Evolutionary conservation across 495 filamentous ascomycete genomes (phyloP).

Genomic region (Cercophora newfieldiana): DNA sequence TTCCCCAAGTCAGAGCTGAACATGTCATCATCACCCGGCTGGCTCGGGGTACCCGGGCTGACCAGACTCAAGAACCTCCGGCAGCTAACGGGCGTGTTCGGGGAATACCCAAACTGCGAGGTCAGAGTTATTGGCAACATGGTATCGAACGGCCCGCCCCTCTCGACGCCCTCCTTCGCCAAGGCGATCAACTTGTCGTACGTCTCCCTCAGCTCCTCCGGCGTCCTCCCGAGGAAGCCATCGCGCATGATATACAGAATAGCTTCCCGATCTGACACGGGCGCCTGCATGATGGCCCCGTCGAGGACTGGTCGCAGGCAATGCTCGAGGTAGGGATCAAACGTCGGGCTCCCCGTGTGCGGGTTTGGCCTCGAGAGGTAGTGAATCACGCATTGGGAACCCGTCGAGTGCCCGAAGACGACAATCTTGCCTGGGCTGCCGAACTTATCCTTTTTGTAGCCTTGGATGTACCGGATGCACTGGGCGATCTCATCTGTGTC

Average conservation of each 20-base stretch:
- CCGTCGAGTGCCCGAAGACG: slow-evolving; percentile 72
- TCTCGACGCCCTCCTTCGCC: slow-evolving; percentile 45
- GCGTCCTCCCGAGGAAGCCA: slow-evolving; percentile 22
- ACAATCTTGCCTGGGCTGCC: slow-evolving; percentile 56
- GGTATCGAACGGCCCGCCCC: slow-evolving; percentile 47
- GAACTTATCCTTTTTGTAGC: slow-evolving; percentile 45
- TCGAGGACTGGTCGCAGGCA: slow-evolving; percentile 51
- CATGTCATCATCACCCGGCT: slow-evolving; percentile 67
- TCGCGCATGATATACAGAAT: slow-evolving; percentile 37
- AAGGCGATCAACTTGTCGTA: slow-evolving; percentile 53
- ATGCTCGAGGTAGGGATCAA: slow-evolving; percentile 23
- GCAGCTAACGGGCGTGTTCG: slow-evolving; percentile 54
- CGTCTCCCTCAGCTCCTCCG: slow-evolving; percentile 26
- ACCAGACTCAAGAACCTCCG: slow-evolving; percentile 62
- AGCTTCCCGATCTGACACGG: slow-evolving; percentile 68
- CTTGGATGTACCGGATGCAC: slow-evolving; percentile 56
- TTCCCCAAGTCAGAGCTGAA: slow-evolving; percentile 72
- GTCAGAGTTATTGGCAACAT: slow-evolving; percentile 57
- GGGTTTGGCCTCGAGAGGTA: slow-evolving; percentile 51
- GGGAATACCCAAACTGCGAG: slow-evolving; percentile 39
- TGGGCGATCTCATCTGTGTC: slow-evolving; percentile 68
- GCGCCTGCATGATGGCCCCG: slow-evolving; percentile 73
- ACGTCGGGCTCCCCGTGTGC: slow-evolving; percentile 19
- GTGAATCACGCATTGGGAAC: slow-evolving; percentile 74
- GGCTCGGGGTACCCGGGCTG: slow-evolving; percentile 51